phyloP scores from a whole-genome alignment of 345 rosid genomes.

The Diplotaxis tenuifolia region DNA sequence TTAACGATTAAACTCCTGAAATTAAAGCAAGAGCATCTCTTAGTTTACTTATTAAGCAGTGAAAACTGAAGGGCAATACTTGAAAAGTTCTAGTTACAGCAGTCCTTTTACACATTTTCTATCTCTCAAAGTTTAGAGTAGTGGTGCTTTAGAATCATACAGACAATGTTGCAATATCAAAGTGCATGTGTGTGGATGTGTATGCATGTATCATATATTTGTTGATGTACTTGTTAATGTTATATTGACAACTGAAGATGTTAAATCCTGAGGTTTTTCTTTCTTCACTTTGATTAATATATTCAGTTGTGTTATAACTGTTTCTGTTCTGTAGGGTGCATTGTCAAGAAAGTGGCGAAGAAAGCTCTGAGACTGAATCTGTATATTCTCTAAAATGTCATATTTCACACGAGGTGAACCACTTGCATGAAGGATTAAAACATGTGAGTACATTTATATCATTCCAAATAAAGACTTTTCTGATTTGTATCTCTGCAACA shows the following conservation, averaged over 20 bases:
- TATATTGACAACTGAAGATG: slow-evolving; percentile 9
- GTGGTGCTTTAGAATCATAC: slow-evolving; percentile 2
- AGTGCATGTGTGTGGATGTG: not conserved
- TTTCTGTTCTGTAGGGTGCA: slow-evolving; percentile 50
- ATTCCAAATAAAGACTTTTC: not conserved
- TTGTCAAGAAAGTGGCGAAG: slow-evolving; percentile 79
- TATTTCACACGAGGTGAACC: slow-evolving; percentile 97
- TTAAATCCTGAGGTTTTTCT: not conserved
- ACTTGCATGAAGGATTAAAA: slow-evolving; percentile 94
- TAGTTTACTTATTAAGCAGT: slow-evolving; percentile 3
- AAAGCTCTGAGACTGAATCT: slow-evolving; percentile 63
- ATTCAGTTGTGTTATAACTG: slow-evolving; percentile 5
- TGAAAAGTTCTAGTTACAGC: not conserved
- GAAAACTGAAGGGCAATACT: too few relatives aligned
- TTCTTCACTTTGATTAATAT: not conserved
- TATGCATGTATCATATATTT: not conserved
- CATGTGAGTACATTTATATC: slow-evolving; percentile 52
- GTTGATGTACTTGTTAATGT: not conserved
- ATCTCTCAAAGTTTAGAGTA: not conserved
- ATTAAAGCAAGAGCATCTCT: not conserved
- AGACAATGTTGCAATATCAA: not conserved
- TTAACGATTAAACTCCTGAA: not conserved
- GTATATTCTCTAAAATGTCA: slow-evolving; percentile 94
- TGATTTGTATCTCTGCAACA: not conserved
- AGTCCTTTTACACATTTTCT: not conserved